Evolutionary conservation across 2,329 filamentous ascomycete genomes (phyloP).

Genomic region (Neopestalotiopsis sp.): DNA sequence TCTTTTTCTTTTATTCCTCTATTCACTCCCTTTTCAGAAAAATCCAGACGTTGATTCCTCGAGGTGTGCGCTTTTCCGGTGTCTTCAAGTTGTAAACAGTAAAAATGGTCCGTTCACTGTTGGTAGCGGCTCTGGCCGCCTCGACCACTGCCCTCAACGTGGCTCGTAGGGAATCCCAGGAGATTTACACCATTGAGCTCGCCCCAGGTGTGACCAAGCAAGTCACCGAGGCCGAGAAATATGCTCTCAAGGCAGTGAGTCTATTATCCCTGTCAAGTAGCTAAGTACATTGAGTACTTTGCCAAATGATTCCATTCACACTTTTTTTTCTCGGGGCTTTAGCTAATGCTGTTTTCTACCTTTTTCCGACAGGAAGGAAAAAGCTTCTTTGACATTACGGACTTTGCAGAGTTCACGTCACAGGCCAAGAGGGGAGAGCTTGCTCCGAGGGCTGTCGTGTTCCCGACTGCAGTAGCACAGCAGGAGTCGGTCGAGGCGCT

Average conservation of each 20-base stretch:
- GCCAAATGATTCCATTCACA: no score
- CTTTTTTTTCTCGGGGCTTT: no score
- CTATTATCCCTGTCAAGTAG: not conserved
- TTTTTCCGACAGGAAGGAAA: constrained; percentile 59
- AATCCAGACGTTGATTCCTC: not conserved
- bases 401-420: constrained; percentile 61
- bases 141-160: constrained; percentile 26
- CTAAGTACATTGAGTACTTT: not conserved
- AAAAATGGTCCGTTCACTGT: constrained; percentile 28
- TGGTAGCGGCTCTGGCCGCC: constrained; percentile 29
- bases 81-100: no score
- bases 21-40: not conserved
- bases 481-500: constrained; percentile 62
- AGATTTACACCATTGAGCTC: constrained; percentile 57
- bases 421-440: constrained; percentile 43
- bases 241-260: constrained; percentile 68
- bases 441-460: constrained; percentile 42
- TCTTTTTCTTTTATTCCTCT: not conserved
- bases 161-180: constrained; percentile 23
- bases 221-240: constrained; percentile 78
- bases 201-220: constrained; percentile 69
- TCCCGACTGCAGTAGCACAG: constrained; percentile 63
- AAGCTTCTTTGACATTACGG: constrained; percentile 81
- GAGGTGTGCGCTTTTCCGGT: not conserved
- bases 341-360: no score